Percentiles rank a stretch among this genome's conserved stretches.
Conservation (phyloP, 192 early-diverging fungal species). For the Linnemannia elongata region DNA sequence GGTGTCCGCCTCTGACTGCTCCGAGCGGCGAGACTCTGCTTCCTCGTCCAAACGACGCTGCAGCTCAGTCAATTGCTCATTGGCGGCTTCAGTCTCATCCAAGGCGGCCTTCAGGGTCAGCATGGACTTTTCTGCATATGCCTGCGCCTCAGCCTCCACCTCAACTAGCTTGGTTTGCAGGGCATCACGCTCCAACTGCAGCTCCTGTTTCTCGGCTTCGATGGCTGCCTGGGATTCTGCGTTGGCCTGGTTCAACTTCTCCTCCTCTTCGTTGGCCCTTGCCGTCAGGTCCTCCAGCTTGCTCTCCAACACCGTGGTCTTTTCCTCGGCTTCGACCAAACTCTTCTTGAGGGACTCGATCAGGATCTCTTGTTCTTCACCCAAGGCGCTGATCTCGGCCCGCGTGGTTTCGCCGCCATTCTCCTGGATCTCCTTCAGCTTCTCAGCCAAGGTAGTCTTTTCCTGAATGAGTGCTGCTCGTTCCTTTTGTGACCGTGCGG, state of each 20-base stretch:
- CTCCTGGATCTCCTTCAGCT: conserved; percentile 38
- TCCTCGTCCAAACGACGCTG: conserved; percentile 27
- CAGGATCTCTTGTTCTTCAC: conserved; percentile 20
- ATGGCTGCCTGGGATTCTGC: conserved; percentile 20
- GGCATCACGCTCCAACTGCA: conserved; percentile 16
- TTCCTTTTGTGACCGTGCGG: conserved; percentile 54
- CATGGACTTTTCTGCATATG: background rate
- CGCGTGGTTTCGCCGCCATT: conserved; percentile 5
- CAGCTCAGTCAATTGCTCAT: conserved; percentile 40
- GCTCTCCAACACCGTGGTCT: conserved; percentile 30
- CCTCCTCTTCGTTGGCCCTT: conserved; percentile 49
- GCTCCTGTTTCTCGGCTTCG: conserved; percentile 27
- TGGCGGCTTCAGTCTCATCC: conserved; percentile 51
- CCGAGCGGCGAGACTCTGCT: conserved; percentile 17
- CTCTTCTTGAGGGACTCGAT: conserved; percentile 50
- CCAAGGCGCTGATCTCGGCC: conserved; percentile 3
- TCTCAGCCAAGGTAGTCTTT: conserved; percentile 38
- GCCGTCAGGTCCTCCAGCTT: conserved; percentile 58
- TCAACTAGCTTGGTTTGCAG: conserved; percentile 12
- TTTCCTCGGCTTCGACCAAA: conserved; percentile 51
- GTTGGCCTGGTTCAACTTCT: conserved; percentile 25
- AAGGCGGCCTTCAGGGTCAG: conserved; percentile 19
- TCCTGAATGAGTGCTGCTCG: conserved; percentile 40
- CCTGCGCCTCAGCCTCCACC: background rate
- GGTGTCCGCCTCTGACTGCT: conserved; percentile 19